A percentile compares a stretch with the other conserved stretches of the same genome.
Conservation (phyloP, 805 yeast species). For the Lipomyces yamanashiensis region DNA sequence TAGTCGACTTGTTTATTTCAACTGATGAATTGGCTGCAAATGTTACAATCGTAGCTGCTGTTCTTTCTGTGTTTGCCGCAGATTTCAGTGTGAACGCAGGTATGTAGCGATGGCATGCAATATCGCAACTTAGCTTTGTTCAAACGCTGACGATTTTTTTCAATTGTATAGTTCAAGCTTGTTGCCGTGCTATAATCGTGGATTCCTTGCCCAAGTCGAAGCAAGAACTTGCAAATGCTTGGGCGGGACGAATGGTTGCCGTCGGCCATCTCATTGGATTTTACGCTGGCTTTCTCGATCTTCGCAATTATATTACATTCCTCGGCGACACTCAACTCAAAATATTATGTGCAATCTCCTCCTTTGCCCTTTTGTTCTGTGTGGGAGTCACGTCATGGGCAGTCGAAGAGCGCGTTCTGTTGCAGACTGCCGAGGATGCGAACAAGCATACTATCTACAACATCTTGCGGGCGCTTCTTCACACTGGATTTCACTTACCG, state of each 20-base stretch:
- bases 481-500: slow-evolving; percentile 47
- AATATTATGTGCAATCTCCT: slow-evolving; percentile 54
- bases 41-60: slow-evolving; percentile 54
- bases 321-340: slow-evolving; percentile 59
- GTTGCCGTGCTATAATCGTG: slow-evolving; percentile 67
- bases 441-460: slow-evolving; percentile 10
- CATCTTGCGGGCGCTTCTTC: slow-evolving; percentile 20
- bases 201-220: slow-evolving; percentile 62
- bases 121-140: not conserved
- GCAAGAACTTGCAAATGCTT: slow-evolving; percentile 64
- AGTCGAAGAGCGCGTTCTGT: slow-evolving; percentile 50
- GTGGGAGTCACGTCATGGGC: slow-evolving; percentile 50
- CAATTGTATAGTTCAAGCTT: slow-evolving; percentile 55
- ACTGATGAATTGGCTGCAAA: slow-evolving; percentile 16
- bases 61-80: slow-evolving; percentile 56
- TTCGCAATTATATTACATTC: slow-evolving; percentile 48
- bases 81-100: slow-evolving; percentile 57
- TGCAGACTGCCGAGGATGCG: slow-evolving; percentile 12
- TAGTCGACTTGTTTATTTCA: slow-evolving; percentile 51
- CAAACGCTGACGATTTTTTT: not conserved
- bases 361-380: slow-evolving; percentile 49
- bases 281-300: slow-evolving; percentile 56
- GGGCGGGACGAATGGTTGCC: slow-evolving; percentile 72
- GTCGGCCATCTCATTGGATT: slow-evolving; percentile 63
- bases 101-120: slow-evolving; percentile 1